Evolutionary conservation across 2,329 filamentous ascomycete species (phyloP).

Genomic region (Reticulascus tulasneorum): DNA sequence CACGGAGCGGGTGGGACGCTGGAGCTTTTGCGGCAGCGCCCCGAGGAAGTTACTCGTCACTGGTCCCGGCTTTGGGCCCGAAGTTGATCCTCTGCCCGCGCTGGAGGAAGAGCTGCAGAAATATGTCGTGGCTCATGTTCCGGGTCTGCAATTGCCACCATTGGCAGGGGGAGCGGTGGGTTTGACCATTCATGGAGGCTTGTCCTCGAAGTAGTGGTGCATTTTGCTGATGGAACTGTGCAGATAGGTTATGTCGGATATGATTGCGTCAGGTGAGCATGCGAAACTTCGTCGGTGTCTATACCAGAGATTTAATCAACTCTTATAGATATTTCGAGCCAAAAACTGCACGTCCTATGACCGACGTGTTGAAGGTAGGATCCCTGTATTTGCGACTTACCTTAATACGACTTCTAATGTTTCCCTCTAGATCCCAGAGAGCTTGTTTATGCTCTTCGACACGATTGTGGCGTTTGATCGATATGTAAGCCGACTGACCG

Average conservation of each 20-base stretch:
- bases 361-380: no score
- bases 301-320: no score
- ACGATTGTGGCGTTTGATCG: constrained; percentile 93
- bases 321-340: constrained; percentile 99
- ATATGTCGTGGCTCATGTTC: constrained; percentile 77
- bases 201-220: no score
- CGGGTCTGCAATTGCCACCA: constrained; percentile 76
- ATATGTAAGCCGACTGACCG: constrained; percentile 85
- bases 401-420: no score
- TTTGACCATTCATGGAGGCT: no score
- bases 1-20: constrained; percentile 88
- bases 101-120: constrained; percentile 78
- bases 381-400: no score
- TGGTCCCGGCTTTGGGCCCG: constrained; percentile 80
- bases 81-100: constrained; percentile 76
- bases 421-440: constrained; percentile 84
- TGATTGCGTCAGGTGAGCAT: constrained; percentile 89
- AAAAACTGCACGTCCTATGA: constrained; percentile 83
- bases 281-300: no score
- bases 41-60: constrained; percentile 78
- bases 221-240: no score
- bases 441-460: constrained; percentile 94
- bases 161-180: constrained; percentile 89
- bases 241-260: constrained; percentile 98
- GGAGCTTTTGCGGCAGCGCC: constrained; percentile 89